Percentiles rank a stretch among this genome's conserved stretches.
Evolutionary conservation across 768 basidiomycete genomes (phyloP).

Genomic region (Tylopilus vinaceipallidus): DNA sequence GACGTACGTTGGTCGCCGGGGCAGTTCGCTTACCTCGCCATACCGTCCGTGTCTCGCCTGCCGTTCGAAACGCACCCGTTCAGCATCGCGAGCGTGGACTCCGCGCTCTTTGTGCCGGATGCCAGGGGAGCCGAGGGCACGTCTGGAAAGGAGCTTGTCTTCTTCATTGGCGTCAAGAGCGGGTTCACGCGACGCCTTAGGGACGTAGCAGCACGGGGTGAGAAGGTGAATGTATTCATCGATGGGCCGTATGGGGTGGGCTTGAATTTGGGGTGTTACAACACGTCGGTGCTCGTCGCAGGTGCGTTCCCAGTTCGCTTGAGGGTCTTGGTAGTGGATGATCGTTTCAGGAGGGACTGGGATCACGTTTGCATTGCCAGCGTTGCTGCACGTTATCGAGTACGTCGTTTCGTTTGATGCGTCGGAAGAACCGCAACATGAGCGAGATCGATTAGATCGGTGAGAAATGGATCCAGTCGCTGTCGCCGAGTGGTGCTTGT

Average conservation of each 20-base stretch:
- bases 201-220: conserved; percentile 28
- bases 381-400: conserved; percentile 44
- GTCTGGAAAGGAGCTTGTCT: conserved; percentile 41
- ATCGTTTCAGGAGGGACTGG: conserved; percentile 45
- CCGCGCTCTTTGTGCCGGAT: conserved; percentile 11
- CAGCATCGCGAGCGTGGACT: conserved; percentile 46
- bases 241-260: conserved; percentile 56
- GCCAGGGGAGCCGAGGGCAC: background rate
- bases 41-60: conserved; percentile 42
- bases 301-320: conserved; percentile 29
- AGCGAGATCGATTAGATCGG: conserved; percentile 3
- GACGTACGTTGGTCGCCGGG: conserved; percentile 51
- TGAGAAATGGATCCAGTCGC: conserved; percentile 17
- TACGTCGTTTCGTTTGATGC: conserved; percentile 19
- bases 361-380: conserved; percentile 45
- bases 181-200: conserved; percentile 55
- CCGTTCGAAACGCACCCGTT: conserved; percentile 58
- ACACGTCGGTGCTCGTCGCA: conserved; percentile 47
- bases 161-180: conserved; percentile 52
- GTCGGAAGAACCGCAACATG: background rate
- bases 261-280: conserved; percentile 37
- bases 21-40: conserved; percentile 49
- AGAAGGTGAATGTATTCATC: conserved; percentile 44
- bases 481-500: conserved; percentile 39
- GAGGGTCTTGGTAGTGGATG: background rate